These are phyloP conservation scores for Sorghum bicolor DNA, from an alignment of 176 grass and related monocot genomes.

Conservation along the genomic window DNA sequence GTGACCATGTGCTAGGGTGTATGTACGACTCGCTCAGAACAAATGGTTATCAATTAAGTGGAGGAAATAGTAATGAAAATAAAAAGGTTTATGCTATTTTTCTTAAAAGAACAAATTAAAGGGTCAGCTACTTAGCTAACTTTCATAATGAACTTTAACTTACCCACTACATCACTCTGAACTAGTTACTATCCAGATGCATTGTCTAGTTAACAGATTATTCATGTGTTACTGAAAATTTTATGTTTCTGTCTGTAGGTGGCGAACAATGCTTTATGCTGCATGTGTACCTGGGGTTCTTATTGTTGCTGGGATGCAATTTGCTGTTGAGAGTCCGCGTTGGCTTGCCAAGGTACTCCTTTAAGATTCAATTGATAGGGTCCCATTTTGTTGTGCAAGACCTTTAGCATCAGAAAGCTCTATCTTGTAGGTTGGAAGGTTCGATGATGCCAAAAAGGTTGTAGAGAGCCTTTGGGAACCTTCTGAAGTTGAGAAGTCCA, in stretches of 20 bases:
- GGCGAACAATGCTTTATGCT: slow-evolving; percentile 86
- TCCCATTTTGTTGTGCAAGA: slow-evolving; percentile 13
- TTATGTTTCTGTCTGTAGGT: slow-evolving; percentile 52
- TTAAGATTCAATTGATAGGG: not conserved
- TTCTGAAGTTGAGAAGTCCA: slow-evolving; percentile 72
- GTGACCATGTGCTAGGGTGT: not conserved
- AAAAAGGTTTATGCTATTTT: not conserved
- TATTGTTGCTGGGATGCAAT: slow-evolving; percentile 89
- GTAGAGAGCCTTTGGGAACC: slow-evolving; percentile 75
- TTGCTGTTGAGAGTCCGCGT: slow-evolving; percentile 89
- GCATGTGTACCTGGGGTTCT: slow-evolving; percentile 83
- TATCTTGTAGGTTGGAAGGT: slow-evolving; percentile 76
- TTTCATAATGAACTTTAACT: not conserved
- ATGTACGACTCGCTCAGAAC: not conserved
- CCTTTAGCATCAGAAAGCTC: slow-evolving; percentile 5
- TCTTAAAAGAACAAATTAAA: not conserved
- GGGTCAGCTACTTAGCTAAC: not conserved
- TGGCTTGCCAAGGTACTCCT: slow-evolving; percentile 89
- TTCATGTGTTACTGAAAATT: not conserved
- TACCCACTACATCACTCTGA: slow-evolving; percentile 7
- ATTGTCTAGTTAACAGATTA: not conserved
- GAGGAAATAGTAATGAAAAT: not conserved
- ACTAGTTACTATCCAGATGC: not conserved
- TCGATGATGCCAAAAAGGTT: slow-evolving; percentile 65
- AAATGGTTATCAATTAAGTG: not conserved